These are phyloP conservation scores for Fusarium circinatum DNA, from an alignment of 2,329 filamentous ascomycete genomes.

Conservation along the genomic window DNA sequence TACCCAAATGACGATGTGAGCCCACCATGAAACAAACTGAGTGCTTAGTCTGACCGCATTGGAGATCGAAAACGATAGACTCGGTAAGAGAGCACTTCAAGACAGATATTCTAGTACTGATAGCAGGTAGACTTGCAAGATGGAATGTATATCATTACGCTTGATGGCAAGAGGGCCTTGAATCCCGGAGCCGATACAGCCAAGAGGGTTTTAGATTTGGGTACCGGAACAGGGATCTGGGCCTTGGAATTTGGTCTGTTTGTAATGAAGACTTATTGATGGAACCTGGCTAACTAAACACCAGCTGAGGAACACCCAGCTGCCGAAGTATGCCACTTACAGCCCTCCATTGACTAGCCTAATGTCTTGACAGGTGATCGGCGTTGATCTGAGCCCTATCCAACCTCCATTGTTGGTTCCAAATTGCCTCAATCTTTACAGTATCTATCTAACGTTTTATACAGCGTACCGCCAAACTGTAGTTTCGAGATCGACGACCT, in stretches of 20 bases:
- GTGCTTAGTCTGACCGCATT: neutral
- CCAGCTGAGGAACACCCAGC: constrained; percentile 20
- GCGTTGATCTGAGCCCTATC: constrained; percentile 23
- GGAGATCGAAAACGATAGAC: constrained; percentile 20
- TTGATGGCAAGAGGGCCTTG: constrained; percentile 19
- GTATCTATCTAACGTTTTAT: neutral
- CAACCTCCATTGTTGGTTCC: constrained; percentile 21
- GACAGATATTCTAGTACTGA: rapidly evolving
- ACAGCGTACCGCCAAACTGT: constrained; percentile 22
- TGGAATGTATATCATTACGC: constrained; percentile 10
- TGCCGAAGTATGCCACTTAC: neutral
- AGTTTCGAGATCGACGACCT: constrained; percentile 25
- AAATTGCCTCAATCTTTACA: rapidly evolving
- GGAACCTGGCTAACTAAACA: neutral
- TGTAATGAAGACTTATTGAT: rapidly evolving
- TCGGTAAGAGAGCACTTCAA: neutral
- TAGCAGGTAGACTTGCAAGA: constrained; percentile 1
- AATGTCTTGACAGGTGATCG: constrained; percentile 6
- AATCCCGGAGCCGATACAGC: constrained; percentile 20
- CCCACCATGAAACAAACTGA: rapidly evolving
- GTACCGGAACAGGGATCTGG: constrained; percentile 28
- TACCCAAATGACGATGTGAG: constrained; percentile 31
- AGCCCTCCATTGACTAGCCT: rapidly evolving
- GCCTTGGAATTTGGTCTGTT: constrained; percentile 12
- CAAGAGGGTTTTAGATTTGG: constrained; percentile 17